These are phyloP conservation scores for Tagetes erecta DNA, from an alignment of 129 eudicot species.

Conservation along the genomic window DNA sequence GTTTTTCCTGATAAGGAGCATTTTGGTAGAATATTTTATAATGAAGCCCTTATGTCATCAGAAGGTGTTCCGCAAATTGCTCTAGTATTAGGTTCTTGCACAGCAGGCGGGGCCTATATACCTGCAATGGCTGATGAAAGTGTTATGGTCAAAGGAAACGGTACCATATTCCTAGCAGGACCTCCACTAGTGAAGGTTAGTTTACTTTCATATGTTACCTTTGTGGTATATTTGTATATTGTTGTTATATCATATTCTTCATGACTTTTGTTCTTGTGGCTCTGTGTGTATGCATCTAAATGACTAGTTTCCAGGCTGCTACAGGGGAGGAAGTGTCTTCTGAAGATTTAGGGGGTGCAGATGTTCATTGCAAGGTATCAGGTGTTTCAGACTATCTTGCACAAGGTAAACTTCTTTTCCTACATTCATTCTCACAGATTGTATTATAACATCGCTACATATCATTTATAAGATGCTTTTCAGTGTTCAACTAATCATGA, in stretches of 20 bases:
- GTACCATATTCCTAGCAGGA: slow-evolving; percentile 96
- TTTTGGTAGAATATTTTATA: slow-evolving; percentile 92
- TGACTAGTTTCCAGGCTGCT: slow-evolving; percentile 70
- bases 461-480: neutral
- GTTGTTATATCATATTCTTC: neutral
- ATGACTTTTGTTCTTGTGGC: slow-evolving; percentile 27
- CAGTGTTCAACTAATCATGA: neutral
- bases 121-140: slow-evolving; percentile 99
- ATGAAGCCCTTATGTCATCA: slow-evolving; percentile 89
- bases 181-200: slow-evolving; percentile 99
- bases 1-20: slow-evolving; percentile 94
- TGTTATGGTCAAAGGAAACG: slow-evolving; percentile 99
- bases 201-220: neutral
- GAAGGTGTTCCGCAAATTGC: slow-evolving; percentile 98
- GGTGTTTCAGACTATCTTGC: slow-evolving; percentile 96
- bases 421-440: neutral
- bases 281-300: slow-evolving; percentile 26
- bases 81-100: slow-evolving; percentile 91
- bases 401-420: slow-evolving; percentile 56
- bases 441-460: slow-evolving; percentile 4
- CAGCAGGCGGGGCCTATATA: slow-evolving; percentile 98
- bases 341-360: slow-evolving; percentile 97
- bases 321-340: slow-evolving; percentile 97
- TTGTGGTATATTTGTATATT: slow-evolving; percentile 6
- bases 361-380: slow-evolving; percentile 87